phyloP scores from a whole-genome alignment of 352 stramenopile genomes.

The Phytophthora podocarpi region DNA sequence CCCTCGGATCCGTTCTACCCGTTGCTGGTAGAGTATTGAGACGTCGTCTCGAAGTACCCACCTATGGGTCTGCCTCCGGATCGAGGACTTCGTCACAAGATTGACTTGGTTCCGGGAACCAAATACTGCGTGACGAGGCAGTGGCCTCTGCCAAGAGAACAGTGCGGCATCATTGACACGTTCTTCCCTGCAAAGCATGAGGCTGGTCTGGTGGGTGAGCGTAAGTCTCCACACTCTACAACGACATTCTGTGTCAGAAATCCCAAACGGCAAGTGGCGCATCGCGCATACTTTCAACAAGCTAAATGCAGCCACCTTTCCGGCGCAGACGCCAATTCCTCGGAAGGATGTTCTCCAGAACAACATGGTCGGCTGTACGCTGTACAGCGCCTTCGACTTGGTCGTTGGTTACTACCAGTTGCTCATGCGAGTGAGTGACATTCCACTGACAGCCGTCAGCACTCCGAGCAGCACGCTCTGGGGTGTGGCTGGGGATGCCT shows the following conservation, averaged over 20 bases:
- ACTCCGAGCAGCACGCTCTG: too few species aligned
- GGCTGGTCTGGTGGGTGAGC: too few species aligned
- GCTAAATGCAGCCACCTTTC: not conserved
- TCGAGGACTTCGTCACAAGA: not conserved
- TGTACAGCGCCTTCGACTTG: not conserved
- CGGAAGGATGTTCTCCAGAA: not conserved
- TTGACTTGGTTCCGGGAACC: not conserved
- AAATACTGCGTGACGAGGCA: not conserved
- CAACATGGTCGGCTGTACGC: not conserved
- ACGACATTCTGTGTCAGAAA: not conserved
- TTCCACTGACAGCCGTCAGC: too few species aligned
- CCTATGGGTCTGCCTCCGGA: not conserved
- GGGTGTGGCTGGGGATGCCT: too few species aligned
- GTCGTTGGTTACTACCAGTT: too few species aligned
- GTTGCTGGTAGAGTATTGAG: conserved; percentile 4
- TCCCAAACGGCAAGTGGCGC: not conserved
- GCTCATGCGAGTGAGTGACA: too few species aligned
- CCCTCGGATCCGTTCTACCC: not conserved
- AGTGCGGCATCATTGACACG: not conserved
- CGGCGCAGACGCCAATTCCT: not conserved
- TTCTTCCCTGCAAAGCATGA: not conserved
- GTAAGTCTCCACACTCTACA: not conserved
- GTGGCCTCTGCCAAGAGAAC: not conserved
- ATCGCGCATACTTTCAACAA: not conserved
- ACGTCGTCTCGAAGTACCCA: conserved; percentile 12